Base-by-base conservation (phyloP, 2,329 filamentous ascomycete species). In the Talaromyces verruculosus region DNA sequence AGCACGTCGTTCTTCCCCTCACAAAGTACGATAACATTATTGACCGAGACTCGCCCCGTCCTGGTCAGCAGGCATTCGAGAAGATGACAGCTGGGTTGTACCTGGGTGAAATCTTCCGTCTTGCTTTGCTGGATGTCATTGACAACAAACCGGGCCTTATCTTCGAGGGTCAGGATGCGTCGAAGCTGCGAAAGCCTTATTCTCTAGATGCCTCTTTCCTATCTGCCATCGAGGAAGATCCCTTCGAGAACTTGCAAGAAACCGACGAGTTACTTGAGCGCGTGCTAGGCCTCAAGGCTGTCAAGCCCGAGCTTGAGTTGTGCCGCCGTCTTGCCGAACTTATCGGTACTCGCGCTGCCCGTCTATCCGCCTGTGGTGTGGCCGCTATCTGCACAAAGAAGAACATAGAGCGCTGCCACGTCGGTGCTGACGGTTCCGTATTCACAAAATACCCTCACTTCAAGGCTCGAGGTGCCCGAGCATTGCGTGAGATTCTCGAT, bases 381-480 rank as follows among this genome's bases (percentile, higher is more conserved):
- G 93, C 94, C 13, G 95, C 94, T 66, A 97, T 99, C 75, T 93
- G 91, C 86, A 96, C 90, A 82, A 98, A 98, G 89, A 98, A 97
- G 87, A 86, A 87, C 71, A 94, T 93, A 79, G 82, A 90, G 75
- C 85, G 87, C 43, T 96, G 92, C 83, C 95, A 98, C 79, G 95
- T 99, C 49, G 95, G 95, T 73, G 95, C 95, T 61, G 95, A 99
- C 76, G 95, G 95, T 43, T 96, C 92, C 19, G 94, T 99, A 64
- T 99, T 99, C 84, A 97, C 97, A 85, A 98, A 98, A 79, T 99
- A 99, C 82, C 95, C 95, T 13, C 91, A 97, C 81, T 99, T 99
- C 87, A 97, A 97, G 85, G 87, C 89, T 66, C 90, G 95, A 64
- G 93, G 94, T 65, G 94, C 95, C 15, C 85, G 89, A 77, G 95